Evolutionary conservation across 768 basidiomycete genomes (phyloP).

Genomic region (Phylloporus scabripes): DNA sequence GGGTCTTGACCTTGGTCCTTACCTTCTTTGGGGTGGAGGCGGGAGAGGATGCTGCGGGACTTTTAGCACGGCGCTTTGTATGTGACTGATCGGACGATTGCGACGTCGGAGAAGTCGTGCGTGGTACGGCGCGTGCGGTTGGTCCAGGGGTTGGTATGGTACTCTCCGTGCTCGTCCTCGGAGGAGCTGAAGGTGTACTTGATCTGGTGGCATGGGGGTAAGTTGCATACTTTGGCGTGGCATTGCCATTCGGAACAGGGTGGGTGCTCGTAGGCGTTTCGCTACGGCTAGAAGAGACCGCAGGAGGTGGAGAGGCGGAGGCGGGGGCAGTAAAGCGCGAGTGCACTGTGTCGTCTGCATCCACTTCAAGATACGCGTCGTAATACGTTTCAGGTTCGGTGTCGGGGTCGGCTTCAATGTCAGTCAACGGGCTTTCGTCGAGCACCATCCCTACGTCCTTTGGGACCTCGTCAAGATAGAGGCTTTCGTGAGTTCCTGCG

Average conservation of each 20-base stretch:
- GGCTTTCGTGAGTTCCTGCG: constrained; percentile 51
- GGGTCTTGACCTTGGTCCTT: constrained; percentile 32
- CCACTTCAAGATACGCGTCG: constrained; percentile 24
- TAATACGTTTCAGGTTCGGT: constrained; percentile 40
- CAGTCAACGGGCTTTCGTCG: constrained; percentile 72
- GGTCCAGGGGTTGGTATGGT: constrained; percentile 32
- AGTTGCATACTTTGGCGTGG: constrained; percentile 39
- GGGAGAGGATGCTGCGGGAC: constrained; percentile 39
- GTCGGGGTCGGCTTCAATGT: constrained; percentile 55
- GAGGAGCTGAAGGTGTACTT: constrained; percentile 37
- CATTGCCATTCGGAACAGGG: constrained; percentile 32
- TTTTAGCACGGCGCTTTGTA: constrained; percentile 43
- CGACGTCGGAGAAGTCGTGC: constrained; percentile 29
- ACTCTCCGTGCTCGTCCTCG: constrained; percentile 37
- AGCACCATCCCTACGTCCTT: constrained; percentile 50
- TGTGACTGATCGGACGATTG: constrained; percentile 30
- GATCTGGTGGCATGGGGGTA: constrained; percentile 34
- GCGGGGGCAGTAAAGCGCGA: constrained; percentile 16
- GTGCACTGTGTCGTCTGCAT: constrained; percentile 17
- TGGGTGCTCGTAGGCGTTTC: constrained; percentile 39
- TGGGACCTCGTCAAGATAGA: constrained; percentile 62
- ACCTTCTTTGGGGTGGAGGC: constrained; percentile 37
- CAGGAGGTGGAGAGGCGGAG: constrained; percentile 15
- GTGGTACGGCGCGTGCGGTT: constrained; percentile 15
- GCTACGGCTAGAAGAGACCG: constrained; percentile 32